Percentiles rank a stretch among this genome's conserved stretches.
Evolutionary conservation across 1,139 yeast species (phyloP).

Genomic region (Candida tetrigidarum): DNA sequence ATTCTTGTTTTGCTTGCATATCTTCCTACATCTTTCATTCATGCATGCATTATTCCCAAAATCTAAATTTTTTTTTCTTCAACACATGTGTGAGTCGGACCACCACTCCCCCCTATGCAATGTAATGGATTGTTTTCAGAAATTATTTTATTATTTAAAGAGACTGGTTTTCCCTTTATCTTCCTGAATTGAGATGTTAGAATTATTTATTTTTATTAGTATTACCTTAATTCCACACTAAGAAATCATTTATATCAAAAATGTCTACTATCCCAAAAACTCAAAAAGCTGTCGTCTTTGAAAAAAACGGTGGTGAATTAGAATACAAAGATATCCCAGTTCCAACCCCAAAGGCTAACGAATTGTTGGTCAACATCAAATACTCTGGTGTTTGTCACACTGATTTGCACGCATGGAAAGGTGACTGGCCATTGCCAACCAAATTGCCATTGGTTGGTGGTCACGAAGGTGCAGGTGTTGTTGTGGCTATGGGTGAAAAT

Average conservation of each 20-base stretch:
- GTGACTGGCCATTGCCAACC: constrained; percentile 73
- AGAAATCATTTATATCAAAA: constrained; percentile 6
- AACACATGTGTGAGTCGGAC: constrained; percentile 5
- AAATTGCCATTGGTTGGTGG: constrained; percentile 80
- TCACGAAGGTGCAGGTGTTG: constrained; percentile 85
- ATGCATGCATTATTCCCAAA: constrained; percentile 5
- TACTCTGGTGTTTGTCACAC: constrained; percentile 85
- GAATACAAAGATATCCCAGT: constrained; percentile 67
- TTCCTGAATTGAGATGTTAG: no score
- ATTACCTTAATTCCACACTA: constrained; percentile 5
- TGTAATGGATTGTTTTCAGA: constrained; percentile 3
- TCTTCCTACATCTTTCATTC: neutral
- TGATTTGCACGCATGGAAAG: constrained; percentile 80
- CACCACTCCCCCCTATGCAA: neutral
- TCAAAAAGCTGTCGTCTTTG: constrained; percentile 45
- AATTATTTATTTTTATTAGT: no score
- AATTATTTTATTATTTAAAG: neutral
- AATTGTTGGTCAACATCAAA: constrained; percentile 66
- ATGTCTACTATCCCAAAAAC: constrained; percentile 32
- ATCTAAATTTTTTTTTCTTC: neutral
- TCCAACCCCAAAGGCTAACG: constrained; percentile 70
- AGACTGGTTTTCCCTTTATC: neutral
- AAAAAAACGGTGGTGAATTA: constrained; percentile 47
- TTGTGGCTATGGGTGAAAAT: constrained; percentile 69
- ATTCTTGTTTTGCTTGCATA: neutral